Conservation (phyloP, 345 rosid species). For the Dipteronia dyeriana region DNA sequence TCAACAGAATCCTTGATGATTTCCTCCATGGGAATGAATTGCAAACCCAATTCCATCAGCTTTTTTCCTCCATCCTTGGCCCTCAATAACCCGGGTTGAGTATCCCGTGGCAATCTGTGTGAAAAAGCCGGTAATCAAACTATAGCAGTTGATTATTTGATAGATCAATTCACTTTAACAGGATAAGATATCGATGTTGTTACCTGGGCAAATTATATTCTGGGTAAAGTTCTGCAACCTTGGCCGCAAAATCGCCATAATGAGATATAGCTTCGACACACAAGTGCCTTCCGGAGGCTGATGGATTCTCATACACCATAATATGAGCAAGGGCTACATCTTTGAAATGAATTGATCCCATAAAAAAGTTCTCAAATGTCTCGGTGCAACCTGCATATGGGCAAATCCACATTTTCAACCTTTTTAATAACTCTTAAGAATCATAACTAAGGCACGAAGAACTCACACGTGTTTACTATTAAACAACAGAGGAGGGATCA, state of each 20-base stretch:
- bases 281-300: constrained; percentile 81
- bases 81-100: constrained; percentile 80
- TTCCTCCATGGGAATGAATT: constrained; percentile 79
- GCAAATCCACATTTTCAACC: neutral
- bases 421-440: neutral
- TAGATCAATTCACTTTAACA: neutral
- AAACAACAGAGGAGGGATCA: too few relatives aligned
- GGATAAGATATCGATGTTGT: constrained; percentile 5
- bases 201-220: constrained; percentile 78
- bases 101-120: constrained; percentile 66
- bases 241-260: constrained; percentile 86
- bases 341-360: constrained; percentile 97
- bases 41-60: constrained; percentile 73
- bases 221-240: constrained; percentile 92
- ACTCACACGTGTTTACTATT: too few relatives aligned
- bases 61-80: constrained; percentile 65
- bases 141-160: neutral
- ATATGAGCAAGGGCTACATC: constrained; percentile 91
- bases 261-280: constrained; percentile 89
- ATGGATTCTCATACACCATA: constrained; percentile 76
- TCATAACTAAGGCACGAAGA: too few relatives aligned
- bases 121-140: neutral
- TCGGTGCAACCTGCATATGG: constrained; percentile 74
- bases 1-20: constrained; percentile 81
- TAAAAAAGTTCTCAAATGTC: constrained; percentile 68